Evolutionary conservation across 2,329 filamentous ascomycete genomes (phyloP).

Genomic region (Nigrospora osmanthi): DNA sequence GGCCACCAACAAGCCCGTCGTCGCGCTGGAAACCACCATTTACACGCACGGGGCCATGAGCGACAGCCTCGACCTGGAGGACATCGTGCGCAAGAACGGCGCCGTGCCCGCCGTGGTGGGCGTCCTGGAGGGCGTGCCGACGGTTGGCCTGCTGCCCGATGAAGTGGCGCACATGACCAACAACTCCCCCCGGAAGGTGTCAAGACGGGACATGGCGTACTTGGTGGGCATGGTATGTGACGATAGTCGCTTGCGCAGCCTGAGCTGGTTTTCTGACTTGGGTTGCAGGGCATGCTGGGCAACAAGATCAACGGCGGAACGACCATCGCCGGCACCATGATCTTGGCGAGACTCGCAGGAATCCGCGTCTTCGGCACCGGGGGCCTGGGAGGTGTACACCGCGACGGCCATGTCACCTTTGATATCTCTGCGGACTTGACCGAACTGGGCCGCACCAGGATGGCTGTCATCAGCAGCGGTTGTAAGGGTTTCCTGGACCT

Average conservation of each 20-base stretch:
- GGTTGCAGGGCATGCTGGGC: constrained; percentile 51
- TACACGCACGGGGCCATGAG: constrained; percentile 91
- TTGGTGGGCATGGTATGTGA: constrained; percentile 64
- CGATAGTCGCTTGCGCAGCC: constrained; percentile 1
- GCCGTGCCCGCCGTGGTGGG: constrained; percentile 87
- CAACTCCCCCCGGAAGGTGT: constrained; percentile 70
- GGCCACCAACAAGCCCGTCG: constrained; percentile 67
- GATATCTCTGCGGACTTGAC: constrained; percentile 94
- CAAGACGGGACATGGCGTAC: constrained; percentile 77
- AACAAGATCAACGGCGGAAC: constrained; percentile 77
- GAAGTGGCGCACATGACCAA: constrained; percentile 70
- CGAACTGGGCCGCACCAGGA: constrained; percentile 80
- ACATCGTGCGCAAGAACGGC: constrained; percentile 72
- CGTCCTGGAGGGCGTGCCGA: constrained; percentile 73
- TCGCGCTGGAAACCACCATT: constrained; percentile 91
- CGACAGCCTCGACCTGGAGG: constrained; percentile 64
- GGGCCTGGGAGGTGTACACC: constrained; percentile 88
- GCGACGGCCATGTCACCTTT: constrained; percentile 77
- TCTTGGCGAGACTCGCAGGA: constrained; percentile 77
- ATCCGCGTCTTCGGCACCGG: constrained; percentile 93
- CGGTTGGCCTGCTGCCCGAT: constrained; percentile 65
- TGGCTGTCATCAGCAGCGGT: constrained; percentile 82
- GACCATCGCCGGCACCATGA: constrained; percentile 88
- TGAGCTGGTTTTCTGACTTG: constrained; percentile 5
- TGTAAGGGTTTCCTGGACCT: constrained; percentile 97